phyloP scores from a whole-genome alignment of 176 grass and related monocot species.

The Oryza meridionalis region DNA sequence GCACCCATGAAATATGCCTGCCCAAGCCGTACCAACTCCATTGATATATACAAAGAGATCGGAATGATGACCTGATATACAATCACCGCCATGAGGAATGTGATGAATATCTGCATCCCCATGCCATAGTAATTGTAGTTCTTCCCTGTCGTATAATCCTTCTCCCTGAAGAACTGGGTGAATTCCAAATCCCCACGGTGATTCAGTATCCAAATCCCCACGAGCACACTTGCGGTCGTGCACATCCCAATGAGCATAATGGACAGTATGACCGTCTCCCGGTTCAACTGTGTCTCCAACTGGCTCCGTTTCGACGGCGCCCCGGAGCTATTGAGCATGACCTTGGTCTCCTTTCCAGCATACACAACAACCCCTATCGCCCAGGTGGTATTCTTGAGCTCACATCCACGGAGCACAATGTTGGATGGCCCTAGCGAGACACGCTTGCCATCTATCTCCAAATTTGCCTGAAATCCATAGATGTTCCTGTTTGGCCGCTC shows the following conservation, averaged over 20 bases:
- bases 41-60: slow-evolving; percentile 94
- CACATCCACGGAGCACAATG: slow-evolving; percentile 85
- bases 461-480: slow-evolving; percentile 73
- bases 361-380: slow-evolving; percentile 85
- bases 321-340: slow-evolving; percentile 86
- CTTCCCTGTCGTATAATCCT: slow-evolving; percentile 68
- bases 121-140: slow-evolving; percentile 82
- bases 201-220: slow-evolving; percentile 71
- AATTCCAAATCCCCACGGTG: slow-evolving; percentile 52
- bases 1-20: slow-evolving; percentile 80
- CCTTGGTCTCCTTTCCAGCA: slow-evolving; percentile 83
- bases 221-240: slow-evolving; percentile 52
- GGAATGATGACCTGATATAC: slow-evolving; percentile 93
- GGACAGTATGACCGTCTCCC: slow-evolving; percentile 72
- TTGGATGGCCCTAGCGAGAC: slow-evolving; percentile 69
- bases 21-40: slow-evolving; percentile 80
- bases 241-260: slow-evolving; percentile 71
- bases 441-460: slow-evolving; percentile 60
- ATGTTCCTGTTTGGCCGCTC: slow-evolving; percentile 82
- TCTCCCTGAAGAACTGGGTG: slow-evolving; percentile 69
- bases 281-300: slow-evolving; percentile 73
- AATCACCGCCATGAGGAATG: slow-evolving; percentile 80
- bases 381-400: slow-evolving; percentile 88
- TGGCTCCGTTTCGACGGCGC: slow-evolving; percentile 73
- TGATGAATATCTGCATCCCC: slow-evolving; percentile 72